Percentiles rank a stretch among this genome's conserved stretches.
phyloP scores from a whole-genome alignment of 2,329 filamentous ascomycete species.

The Fusarium decemcellulare region DNA sequence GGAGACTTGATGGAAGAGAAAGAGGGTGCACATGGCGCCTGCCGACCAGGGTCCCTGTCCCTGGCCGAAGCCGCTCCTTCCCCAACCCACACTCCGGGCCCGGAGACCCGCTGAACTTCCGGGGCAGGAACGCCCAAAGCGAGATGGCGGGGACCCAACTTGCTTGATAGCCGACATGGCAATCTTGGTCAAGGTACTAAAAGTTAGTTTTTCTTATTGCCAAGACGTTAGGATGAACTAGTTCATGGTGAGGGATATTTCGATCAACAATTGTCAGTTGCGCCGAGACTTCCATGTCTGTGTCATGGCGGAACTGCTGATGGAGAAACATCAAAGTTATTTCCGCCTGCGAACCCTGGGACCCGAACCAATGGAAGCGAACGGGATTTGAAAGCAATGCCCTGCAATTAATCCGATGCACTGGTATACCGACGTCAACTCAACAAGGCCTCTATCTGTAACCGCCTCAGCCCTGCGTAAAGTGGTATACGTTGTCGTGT shows the following conservation, averaged over 20 bases:
- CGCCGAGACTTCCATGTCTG: neutral
- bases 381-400: too few relatives aligned
- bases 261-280: neutral
- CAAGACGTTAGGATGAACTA: neutral
- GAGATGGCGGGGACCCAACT: neutral
- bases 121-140: neutral
- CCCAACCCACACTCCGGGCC: conserved; percentile 16
- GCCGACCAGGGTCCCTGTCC: conserved; percentile 18
- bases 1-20: neutral
- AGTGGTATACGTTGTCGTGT: too few relatives aligned
- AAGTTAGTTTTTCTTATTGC: neutral
- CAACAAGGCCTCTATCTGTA: neutral
- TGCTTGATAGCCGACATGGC: neutral
- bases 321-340: neutral
- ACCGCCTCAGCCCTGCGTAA: conserved; percentile 21
- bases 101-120: conserved; percentile 16
- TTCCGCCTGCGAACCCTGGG: too few relatives aligned
- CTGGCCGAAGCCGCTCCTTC: conserved; percentile 12
- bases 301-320: neutral
- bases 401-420: too few relatives aligned
- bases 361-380: too few relatives aligned
- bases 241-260: neutral
- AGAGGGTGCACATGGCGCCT: conserved; percentile 12
- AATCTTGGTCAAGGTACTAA: neutral
- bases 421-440: too few relatives aligned